Evolutionary conservation across 1,284 basidiomycete genomes (phyloP).

Genomic region (Apiotrichum laibachii): DNA sequence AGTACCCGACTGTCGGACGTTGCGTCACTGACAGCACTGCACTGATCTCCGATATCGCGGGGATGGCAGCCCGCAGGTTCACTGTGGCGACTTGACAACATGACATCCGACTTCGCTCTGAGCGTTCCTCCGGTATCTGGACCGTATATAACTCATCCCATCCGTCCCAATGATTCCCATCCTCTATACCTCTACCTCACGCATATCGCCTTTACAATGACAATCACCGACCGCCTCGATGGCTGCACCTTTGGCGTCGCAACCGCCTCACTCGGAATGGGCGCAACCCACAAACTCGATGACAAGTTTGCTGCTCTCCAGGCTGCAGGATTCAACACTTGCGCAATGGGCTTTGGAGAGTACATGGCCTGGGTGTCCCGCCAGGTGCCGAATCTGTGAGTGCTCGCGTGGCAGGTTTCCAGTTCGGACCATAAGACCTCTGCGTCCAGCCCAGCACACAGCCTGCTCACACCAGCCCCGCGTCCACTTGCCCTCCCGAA

Average conservation of each 20-base stretch:
- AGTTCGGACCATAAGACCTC: not conserved
- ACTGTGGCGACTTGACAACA: too few relatives aligned
- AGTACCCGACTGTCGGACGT: too few relatives aligned
- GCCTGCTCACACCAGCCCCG: constrained; percentile 3
- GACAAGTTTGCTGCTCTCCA: constrained; percentile 24
- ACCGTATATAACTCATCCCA: too few relatives aligned
- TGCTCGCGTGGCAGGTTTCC: too few relatives aligned
- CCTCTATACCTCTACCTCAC: too few relatives aligned
- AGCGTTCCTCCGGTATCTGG: too few relatives aligned
- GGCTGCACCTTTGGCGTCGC: constrained; percentile 12
- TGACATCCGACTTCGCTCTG: too few relatives aligned
- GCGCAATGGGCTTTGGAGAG: constrained; percentile 20
- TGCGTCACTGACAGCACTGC: too few relatives aligned
- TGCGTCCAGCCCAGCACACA: too few relatives aligned
- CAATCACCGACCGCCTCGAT: not conserved
- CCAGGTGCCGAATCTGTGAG: constrained; percentile 19
- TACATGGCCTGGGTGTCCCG: constrained; percentile 25
- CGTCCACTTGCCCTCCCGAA: constrained; percentile 10
- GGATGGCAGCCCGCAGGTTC: too few relatives aligned
- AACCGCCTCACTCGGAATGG: constrained; percentile 23
- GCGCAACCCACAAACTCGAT: constrained; percentile 18
- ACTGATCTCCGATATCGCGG: too few relatives aligned
- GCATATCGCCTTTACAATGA: not conserved
- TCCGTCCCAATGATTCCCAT: too few relatives aligned
- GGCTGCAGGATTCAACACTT: constrained; percentile 17